phyloP scores from a whole-genome alignment of 495 filamentous ascomycete genomes.

The Staphylotrichum tortipilum region DNA sequence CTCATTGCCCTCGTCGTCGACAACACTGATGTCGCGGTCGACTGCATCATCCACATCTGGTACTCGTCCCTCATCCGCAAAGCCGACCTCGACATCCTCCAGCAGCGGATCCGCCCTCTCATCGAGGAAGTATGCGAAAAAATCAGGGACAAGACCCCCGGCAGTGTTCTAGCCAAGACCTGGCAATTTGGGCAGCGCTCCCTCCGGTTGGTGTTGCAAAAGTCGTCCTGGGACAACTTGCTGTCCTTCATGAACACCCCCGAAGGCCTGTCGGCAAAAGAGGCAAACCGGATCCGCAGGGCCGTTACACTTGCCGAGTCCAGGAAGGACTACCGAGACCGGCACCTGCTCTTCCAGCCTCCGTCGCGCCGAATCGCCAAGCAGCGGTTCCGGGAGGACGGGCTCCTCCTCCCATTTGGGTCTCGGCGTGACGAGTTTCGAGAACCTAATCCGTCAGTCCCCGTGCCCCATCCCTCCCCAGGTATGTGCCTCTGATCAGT shows the following conservation, averaged over 20 bases:
- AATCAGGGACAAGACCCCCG: conserved; percentile 1
- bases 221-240: neutral
- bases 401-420: conserved; percentile 31
- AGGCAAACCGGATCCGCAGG: neutral
- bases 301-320: neutral
- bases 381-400: conserved; percentile 24
- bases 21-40: neutral
- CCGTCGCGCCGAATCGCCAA: conserved; percentile 14
- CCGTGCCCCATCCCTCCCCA: too few relatives aligned
- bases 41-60: conserved; percentile 20
- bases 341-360: neutral
- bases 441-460: neutral
- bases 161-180: conserved; percentile 9
- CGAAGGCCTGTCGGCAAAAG: neutral
- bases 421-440: conserved; percentile 13
- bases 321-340: neutral
- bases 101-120: conserved; percentile 7
- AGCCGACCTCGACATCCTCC: neutral
- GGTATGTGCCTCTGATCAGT: too few relatives aligned
- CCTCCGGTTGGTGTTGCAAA: neutral
- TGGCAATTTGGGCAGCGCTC: conserved; percentile 16
- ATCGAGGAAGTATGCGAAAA: conserved; percentile 13
- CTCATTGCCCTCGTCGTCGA: conserved; percentile 19
- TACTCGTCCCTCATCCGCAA: conserved; percentile 15
- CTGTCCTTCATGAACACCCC: neutral